These are phyloP conservation scores for Tubosaeta sp. DNA, from an alignment of 768 basidiomycete species.

Conservation along the genomic window DNA sequence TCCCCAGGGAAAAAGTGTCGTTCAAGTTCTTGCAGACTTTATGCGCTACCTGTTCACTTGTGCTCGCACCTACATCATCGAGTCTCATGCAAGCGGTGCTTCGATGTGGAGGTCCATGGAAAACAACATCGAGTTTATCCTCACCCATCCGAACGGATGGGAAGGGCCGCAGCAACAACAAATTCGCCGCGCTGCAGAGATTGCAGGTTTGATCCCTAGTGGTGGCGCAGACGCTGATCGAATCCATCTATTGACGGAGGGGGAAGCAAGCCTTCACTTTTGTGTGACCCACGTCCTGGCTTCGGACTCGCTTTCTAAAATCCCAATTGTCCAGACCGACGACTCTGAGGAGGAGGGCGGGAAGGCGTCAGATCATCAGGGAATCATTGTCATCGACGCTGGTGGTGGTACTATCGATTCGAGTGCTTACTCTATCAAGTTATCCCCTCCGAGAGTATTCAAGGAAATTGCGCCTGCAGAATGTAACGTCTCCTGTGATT, in stretches of 20 bases:
- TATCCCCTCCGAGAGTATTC: slow-evolving; percentile 19
- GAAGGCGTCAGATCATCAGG: slow-evolving; percentile 26
- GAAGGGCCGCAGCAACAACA: no score
- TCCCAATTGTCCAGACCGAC: slow-evolving; percentile 1
- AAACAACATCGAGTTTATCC: no score
- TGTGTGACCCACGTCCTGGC: slow-evolving; percentile 21
- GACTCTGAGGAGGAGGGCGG: neutral
- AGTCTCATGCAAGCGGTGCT: slow-evolving; percentile 21
- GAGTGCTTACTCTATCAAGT: slow-evolving; percentile 25
- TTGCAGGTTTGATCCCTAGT: no score
- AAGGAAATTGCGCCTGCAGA: slow-evolving; percentile 33
- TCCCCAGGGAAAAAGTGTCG: no score
- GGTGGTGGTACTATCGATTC: slow-evolving; percentile 29
- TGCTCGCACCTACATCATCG: slow-evolving; percentile 6
- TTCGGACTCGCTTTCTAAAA: neutral
- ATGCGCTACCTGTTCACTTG: no score
- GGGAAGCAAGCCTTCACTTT: slow-evolving; percentile 5
- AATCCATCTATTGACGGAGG: no score
- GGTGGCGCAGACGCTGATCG: no score
- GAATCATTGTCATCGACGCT: slow-evolving; percentile 41
- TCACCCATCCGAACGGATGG: no score
- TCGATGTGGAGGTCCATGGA: slow-evolving; percentile 15
- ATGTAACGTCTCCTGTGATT: neutral
- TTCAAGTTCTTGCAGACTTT: no score
- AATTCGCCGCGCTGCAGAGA: no score